A percentile compares a stretch with the other conserved stretches of the same genome.
Evolutionary conservation across 345 rosid species (phyloP).

Genomic region (Mallotus nudiflorus): DNA sequence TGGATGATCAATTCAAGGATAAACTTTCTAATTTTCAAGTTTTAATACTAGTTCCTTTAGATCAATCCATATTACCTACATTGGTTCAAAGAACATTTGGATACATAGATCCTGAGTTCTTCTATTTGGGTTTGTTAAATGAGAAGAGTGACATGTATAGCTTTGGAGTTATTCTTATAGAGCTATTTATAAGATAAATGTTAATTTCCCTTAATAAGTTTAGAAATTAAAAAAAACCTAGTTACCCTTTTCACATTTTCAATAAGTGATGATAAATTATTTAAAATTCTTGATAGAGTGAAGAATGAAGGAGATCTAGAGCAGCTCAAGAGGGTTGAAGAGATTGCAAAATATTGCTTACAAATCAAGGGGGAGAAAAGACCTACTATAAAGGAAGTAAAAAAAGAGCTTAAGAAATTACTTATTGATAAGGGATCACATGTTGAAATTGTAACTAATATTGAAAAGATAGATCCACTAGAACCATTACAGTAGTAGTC

Average conservation of each 20-base stretch:
- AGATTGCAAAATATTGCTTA: background rate
- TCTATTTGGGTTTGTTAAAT: background rate
- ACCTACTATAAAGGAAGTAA: background rate
- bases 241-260: background rate
- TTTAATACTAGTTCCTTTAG: background rate
- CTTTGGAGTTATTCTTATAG: background rate
- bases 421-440: too few species aligned
- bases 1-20: constrained; percentile 14
- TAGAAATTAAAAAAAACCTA: background rate
- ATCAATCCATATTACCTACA: background rate
- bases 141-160: too few species aligned
- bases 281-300: background rate
- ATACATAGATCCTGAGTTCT: constrained; percentile 24
- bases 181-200: constrained; percentile 24
- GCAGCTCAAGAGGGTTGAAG: background rate
- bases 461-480: background rate
- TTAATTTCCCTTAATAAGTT: constrained; percentile 18
- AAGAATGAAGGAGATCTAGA: background rate
- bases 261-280: background rate
- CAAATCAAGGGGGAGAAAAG: background rate
- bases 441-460: background rate
- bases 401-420: background rate
- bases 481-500: too few species aligned
- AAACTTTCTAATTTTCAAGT: constrained; percentile 2
- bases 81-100: constrained; percentile 24